Base-by-base conservation (phyloP, 495 filamentous ascomycete species). In the Penicillium silybi region DNA sequence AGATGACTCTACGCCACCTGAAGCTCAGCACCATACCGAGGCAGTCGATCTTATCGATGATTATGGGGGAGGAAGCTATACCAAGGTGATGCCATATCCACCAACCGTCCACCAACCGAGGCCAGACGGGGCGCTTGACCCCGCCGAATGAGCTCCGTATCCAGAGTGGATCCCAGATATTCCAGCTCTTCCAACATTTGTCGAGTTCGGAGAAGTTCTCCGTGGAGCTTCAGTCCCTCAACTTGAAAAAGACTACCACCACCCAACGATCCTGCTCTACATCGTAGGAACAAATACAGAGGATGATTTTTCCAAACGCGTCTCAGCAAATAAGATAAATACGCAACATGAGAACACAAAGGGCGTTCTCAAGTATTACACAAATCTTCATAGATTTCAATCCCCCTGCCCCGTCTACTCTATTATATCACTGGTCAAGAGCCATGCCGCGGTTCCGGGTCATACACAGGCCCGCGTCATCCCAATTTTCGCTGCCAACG, bases 401-500 rank as follows among this genome's bases (percentile, higher is more conserved):
- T 29, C 16, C 22, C 6, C 6, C 22, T 2, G 22, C 6, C 22
- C 22, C n/a, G n/a, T n/a, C n/a, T n/a, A n/a, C n/a, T n/a, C n/a
- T n/a, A n/a, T n/a, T 23, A 23, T 23, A 23, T 23, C 22, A 23
- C 3, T 29, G 27, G 10, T 7, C 37, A 19, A 17, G 11, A 9
- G 37, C 34, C 16, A 3, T 40, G 37, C 6, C 9, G 27, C 10
- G 27, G 5, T 34, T 7, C 38, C 27, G 1, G 27, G 27, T 29
- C 27, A 29, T 29, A 11, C 64, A 69, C 41, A 72, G 29, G 0
- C 67, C 64, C 27, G 47, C 63, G 44, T 64, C 58, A 52, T 70
- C 63, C 64, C 63, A 71, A 32, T 69, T 54, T 44, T 70, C 64
- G 40, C 63, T 70, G 6, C 68, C 62, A 22, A 71, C 63, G 2